These are phyloP conservation scores for Rhizopogon roseolus DNA, from an alignment of 768 basidiomycete species.

Conservation along the genomic window DNA sequence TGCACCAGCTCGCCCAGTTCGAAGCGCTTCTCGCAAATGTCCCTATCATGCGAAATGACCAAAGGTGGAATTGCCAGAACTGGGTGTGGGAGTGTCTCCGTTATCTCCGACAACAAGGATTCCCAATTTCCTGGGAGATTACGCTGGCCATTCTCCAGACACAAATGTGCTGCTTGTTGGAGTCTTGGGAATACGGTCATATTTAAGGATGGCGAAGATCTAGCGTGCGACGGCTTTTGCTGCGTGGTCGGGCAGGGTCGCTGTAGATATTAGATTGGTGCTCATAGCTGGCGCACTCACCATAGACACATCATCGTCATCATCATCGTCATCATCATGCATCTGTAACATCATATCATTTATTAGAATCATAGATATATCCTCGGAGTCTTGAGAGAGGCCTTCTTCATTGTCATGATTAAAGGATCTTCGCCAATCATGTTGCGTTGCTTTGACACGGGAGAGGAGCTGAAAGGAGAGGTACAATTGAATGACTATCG, in stretches of 20 bases:
- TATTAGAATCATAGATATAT: background rate
- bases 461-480: background rate
- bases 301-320: background rate
- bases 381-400: background rate
- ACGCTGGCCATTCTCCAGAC: conserved; percentile 13
- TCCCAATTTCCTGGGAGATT: conserved; percentile 10
- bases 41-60: conserved; percentile 15
- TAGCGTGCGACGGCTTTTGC: background rate
- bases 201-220: background rate
- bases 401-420: background rate
- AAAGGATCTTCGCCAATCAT: background rate
- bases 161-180: conserved; percentile 21
- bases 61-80: conserved; percentile 21
- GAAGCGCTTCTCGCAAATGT: conserved; percentile 8
- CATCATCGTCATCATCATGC: background rate
- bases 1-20: conserved; percentile 9
- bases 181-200: conserved; percentile 4
- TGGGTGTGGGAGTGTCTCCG: conserved; percentile 22
- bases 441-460: background rate
- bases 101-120: background rate
- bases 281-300: background rate
- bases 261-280: background rate
- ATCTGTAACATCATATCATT: background rate
- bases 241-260: too few relatives aligned
- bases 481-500: background rate